Base-by-base conservation (phyloP, 805 yeast species). In the Ascoidea rubescens region DNA sequence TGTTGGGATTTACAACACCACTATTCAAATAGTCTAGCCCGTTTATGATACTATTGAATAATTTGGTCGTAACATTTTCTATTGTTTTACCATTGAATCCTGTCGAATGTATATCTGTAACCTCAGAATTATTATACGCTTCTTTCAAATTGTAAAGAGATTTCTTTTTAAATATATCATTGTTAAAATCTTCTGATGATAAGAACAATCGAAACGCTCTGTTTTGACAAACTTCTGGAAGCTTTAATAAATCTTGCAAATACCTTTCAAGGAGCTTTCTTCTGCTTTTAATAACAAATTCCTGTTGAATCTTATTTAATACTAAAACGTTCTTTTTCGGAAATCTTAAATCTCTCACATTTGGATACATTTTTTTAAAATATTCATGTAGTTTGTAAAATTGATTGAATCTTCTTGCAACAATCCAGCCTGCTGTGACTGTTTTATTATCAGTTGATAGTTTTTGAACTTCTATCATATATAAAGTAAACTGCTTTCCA, bases 391-490 rank as follows among this genome's bases (percentile, higher is more conserved):
- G 69, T 55, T 75, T 77, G 65, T 73, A 80, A 64, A 90, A 90
- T 61, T 91, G 96, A 58, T 86, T 86, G 61, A 81, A 90, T 53
- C 98, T 71, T 58, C 96, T 69, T 0, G 96, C 91, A n/a, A 89
- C 85, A 51, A 87, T 79, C 97, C 97, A 91, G 0, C 87, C 84
- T 0, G 90, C 87, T 2, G 77, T 70, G 5, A 74, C 72, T 5
- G 68, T 62, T 5, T 57, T 53, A 51, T 62, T 59, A 7, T 61
- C 61, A 0, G 53, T 55, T 1, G 63, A 59, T 7, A 60, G 68
- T 62, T 80, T 82, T 51, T 80, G 82, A 4, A 91, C 87, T 59
- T 83, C 88, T 33, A 91, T 82, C 32, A 87, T 74, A 64, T 90
- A 90, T 50, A 85, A 69, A 4, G 80, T 78, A 55, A 77, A 84